Evolutionary conservation across 257 asterid genomes (phyloP).

Genomic region (Asclepias syriaca): DNA sequence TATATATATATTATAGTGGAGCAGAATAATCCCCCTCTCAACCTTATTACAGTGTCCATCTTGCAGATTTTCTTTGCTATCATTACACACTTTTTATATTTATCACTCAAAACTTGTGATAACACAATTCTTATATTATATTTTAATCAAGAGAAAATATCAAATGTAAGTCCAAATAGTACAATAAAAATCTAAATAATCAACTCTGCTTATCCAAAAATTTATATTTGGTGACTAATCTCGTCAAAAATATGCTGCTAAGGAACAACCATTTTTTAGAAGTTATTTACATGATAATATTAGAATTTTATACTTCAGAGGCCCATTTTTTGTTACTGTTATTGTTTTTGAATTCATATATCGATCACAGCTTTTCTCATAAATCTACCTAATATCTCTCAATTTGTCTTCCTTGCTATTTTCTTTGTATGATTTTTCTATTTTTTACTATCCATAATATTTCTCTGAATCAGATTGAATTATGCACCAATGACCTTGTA

Average conservation of each 20-base stretch:
- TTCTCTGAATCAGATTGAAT: background rate
- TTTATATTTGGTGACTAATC: background rate
- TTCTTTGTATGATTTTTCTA: background rate
- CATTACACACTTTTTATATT: background rate
- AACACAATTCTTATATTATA: background rate
- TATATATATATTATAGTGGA: background rate
- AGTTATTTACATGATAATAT: background rate
- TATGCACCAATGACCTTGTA: background rate
- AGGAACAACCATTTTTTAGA: background rate
- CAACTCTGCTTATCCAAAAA: background rate
- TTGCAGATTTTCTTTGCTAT: background rate
- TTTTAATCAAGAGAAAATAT: background rate
- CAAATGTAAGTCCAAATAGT: background rate
- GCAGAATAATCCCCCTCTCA: background rate
- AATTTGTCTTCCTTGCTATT: background rate
- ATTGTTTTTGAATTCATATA: background rate
- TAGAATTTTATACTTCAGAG: background rate
- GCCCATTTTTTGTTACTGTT: background rate
- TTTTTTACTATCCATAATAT: background rate
- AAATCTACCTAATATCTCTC: background rate
- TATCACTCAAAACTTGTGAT: background rate
- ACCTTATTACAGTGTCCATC: background rate
- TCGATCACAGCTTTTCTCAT: background rate
- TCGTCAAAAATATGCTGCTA: background rate
- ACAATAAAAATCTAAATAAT: background rate